Evolutionary conservation across 345 rosid species (phyloP), one percentile per base, ranked within the genome.

Genomic region (Rhodamnia rubescens): DNA sequence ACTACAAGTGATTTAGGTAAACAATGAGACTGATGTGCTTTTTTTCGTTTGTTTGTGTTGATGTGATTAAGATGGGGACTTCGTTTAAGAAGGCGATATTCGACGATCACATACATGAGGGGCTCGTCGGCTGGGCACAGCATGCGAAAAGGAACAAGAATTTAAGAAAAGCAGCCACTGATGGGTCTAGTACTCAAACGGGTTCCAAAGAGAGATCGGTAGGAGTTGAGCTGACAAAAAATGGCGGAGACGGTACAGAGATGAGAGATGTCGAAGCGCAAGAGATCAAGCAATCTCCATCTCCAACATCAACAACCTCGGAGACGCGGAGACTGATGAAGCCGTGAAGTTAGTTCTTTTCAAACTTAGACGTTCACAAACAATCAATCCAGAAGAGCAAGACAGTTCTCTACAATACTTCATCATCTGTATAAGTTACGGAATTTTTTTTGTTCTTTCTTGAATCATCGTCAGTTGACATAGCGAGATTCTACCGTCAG

Each of bases 21-120:
- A 32, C 50, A 21, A 36, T 49, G 42, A 15, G 59, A 75, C 27
- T 75, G 83, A 83, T 16, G 8, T 53, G 11, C 47, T 5, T 40
- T 50, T 15, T 47, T 47, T 47, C 11, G 74, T 24, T 47, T 83
- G 18, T 54, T 75, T 42, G 22, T 24, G 40, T 53, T 12, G 57
- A 51, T 82, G 6, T 57, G 59, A 84, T 85, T 86, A 86, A 96
- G 98, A 97, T 97, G 99, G 98, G 98, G 85, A 95, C 92, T 90
- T 93, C 94, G 49, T 95, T 86, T 87, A 94, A 95, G 88, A 92
- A 90, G 83, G 93, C 90, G 42, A 93, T 97, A 87, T 95, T 97
- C 85, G 95, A 94, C 36, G 98, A 97, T 11, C 90, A 95, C 82
- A 82, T 91, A 40, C 96, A 90, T 44, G 88, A 87, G 49, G 95